Evolutionary conservation across 768 basidiomycete genomes (phyloP).

Genomic region (Suillus paluster): DNA sequence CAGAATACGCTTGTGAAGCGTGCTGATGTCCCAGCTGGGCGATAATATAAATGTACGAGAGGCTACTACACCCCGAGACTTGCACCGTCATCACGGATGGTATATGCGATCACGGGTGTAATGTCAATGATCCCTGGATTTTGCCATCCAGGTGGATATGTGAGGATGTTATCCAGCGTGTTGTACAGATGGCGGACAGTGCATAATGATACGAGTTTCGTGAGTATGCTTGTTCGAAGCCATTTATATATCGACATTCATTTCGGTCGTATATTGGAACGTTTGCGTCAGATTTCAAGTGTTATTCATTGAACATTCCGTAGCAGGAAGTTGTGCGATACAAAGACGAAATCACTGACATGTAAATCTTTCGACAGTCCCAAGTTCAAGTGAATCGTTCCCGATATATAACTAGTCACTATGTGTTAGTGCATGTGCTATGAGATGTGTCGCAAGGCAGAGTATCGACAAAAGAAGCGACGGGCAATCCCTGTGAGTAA

Average conservation of each 20-base stretch:
- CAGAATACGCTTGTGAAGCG: slow-evolving; percentile 75
- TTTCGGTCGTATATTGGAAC: not conserved
- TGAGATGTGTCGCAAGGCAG: not conserved
- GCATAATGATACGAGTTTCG: not conserved
- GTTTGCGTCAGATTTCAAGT: not conserved
- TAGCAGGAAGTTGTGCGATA: not conserved
- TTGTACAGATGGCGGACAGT: not conserved
- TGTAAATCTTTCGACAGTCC: not conserved
- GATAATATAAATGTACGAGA: not conserved
- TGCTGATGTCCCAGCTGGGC: slow-evolving; percentile 17
- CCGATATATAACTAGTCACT: not conserved
- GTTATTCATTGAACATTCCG: too few species aligned
- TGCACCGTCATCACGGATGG: not conserved
- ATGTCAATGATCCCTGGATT: not conserved
- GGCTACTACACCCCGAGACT: not conserved
- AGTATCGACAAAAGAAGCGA: not conserved
- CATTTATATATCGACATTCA: not conserved
- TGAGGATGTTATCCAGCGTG: not conserved
- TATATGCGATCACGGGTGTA: not conserved
- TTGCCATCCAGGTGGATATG: not conserved
- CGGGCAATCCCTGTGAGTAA: not conserved
- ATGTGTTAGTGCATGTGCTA: not conserved
- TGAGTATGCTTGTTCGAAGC: not conserved
- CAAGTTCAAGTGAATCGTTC: not conserved
- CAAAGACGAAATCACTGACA: not conserved